Base-by-base conservation (phyloP, 208 protist species). In the Wallacemonas collosoma region DNA sequence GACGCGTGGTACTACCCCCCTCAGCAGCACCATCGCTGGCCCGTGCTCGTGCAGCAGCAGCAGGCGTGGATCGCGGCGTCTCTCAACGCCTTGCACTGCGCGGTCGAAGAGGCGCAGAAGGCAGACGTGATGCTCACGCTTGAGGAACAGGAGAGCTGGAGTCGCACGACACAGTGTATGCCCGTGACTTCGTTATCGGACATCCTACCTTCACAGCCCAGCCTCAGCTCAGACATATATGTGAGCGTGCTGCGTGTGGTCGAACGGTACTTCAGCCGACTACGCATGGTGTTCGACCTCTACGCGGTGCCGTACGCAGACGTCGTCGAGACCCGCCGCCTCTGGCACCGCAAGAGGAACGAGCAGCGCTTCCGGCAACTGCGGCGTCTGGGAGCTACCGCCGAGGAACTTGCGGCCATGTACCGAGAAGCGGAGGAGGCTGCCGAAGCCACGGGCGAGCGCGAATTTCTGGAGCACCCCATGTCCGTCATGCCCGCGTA, bases 1-100 rank as follows among this genome's bases (percentile, higher is more conserved):
- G 40, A 56, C 35, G 83, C 87, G 50, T 92, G 86, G 85, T 87
- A 76, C 44, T 80, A 83, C 68, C 89, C 89, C 5, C 87, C 89
- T 43, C 58, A 81, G 47, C 82, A 64, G 48, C 87, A 95, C 76
- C 57, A 62, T 7, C 48, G 47, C 5, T 95, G 90, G 88, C 67
- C 66, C n/a, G 15, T 48, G 14, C 75, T 75, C 1, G 86, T 93
- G 45, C 71, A 71, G 7, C 81, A 77, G 17, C 90, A 95, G 75
- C 83, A 79, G 41, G 61, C 68, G 63, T 95, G 90, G 88, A 88
- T 95, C 63, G 86, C 79, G 2, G 73, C 77, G 7, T 91, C 90
- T 48, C 79, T 95, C 72, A 91, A 81, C 70, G 90, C 90, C 41
- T 41, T 93, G 68, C 87, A 95, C 79, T 48, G 61, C 9, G 85